Evolutionary conservation across 345 rosid species (phyloP).

Genomic region (Brassica nigra): DNA sequence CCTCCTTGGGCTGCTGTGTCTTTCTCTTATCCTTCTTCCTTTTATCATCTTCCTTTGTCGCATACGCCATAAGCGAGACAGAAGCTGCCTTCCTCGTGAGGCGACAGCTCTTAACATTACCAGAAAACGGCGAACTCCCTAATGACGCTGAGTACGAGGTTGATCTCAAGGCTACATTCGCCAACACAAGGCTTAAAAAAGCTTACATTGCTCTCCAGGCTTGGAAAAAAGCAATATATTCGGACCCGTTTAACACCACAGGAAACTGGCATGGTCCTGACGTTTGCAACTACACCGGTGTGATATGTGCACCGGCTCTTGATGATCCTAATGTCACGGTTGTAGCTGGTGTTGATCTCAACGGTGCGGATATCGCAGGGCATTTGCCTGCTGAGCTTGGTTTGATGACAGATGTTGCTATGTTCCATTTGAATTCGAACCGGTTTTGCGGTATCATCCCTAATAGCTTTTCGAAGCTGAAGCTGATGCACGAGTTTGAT

Average conservation of each 20-base stretch:
- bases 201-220: conserved; percentile 85
- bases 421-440: conserved; percentile 77
- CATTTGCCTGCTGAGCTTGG: conserved; percentile 76
- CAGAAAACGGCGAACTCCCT: conserved; percentile 46
- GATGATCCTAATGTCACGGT: conserved; percentile 57
- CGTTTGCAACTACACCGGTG: conserved; percentile 79
- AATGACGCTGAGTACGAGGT: conserved; percentile 41
- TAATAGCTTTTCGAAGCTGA: conserved; percentile 51
- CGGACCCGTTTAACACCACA: conserved; percentile 75
- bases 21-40: conserved; percentile 39
- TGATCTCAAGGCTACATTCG: conserved; percentile 46
- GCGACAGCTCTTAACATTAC: conserved; percentile 63
- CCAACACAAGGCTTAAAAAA: conserved; percentile 57
- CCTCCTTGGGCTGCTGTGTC: conserved; percentile 57
- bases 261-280: conserved; percentile 72
- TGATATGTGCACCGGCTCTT: conserved; percentile 67
- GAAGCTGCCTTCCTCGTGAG: conserved; percentile 62
- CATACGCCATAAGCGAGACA: conserved; percentile 51
- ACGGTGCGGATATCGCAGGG: conserved; percentile 83
- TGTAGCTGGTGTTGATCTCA: conserved; percentile 78
- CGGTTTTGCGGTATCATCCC: conserved; percentile 89
- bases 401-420: conserved; percentile 58
- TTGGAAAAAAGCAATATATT: conserved; percentile 69
- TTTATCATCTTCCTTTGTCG: conserved; percentile 35
- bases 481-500: conserved; percentile 74